These are phyloP conservation scores for Solanum aculeatissimum DNA, from an alignment of 305 asterid genomes.

Conservation along the genomic window DNA sequence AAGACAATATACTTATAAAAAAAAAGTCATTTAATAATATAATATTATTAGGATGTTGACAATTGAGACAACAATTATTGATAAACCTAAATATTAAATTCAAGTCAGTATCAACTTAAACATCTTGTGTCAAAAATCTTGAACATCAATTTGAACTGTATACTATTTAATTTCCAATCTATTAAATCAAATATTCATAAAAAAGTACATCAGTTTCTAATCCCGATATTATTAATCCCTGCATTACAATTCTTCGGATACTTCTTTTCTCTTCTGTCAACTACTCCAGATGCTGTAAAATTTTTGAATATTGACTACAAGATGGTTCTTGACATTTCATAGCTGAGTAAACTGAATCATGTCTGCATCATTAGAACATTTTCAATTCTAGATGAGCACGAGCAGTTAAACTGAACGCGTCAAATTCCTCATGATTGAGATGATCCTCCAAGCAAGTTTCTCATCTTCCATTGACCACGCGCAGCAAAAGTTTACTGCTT, in stretches of 20 bases:
- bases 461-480: conserved; percentile 39
- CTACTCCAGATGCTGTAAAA: not conserved
- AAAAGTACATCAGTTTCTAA: not conserved
- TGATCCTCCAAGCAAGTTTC: conserved; percentile 39
- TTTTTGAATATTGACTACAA: not conserved
- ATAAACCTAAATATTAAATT: not conserved
- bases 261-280: not conserved
- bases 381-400: not conserved
- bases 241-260: not conserved
- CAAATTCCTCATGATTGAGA: conserved; percentile 26
- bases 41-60: not conserved
- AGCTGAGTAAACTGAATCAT: not conserved
- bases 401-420: not conserved
- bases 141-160: not conserved
- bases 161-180: not conserved
- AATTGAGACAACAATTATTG: not conserved
- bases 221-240: not conserved
- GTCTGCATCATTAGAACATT: not conserved
- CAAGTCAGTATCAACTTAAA: not conserved
- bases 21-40: not conserved
- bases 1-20: not conserved
- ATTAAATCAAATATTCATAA: not conserved
- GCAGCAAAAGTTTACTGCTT: conserved; percentile 31
- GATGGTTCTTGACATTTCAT: not conserved
- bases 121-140: not conserved